Base-by-base conservation (phyloP, 345 rosid species). In the Citrus mangshanensis region DNA sequence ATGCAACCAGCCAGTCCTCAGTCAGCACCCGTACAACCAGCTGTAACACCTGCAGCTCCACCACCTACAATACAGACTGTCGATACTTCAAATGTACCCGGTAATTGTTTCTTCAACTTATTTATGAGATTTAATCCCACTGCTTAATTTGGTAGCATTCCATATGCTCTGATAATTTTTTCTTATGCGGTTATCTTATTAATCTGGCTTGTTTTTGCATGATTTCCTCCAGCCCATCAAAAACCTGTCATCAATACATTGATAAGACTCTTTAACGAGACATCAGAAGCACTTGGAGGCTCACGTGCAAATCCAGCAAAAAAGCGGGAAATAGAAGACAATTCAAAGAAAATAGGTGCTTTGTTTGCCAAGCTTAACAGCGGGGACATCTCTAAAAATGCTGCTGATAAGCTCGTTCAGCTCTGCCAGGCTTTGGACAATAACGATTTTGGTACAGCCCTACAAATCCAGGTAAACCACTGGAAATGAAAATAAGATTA, bases 251-350 rank as follows among this genome's bases (percentile, higher is more conserved):
- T 93, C 74, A 77, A 85, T 69, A 93, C 98, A 37, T 81, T 97
- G 89, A 89, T 94, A 24, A 91, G 98, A 88, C 94, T 97, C n/a
- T 97, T 87, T 83, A 89, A 88, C 16, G 98, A 97, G 97, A 94
- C 99, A 78, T 89, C 98, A 40, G 97, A 94, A 81, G 97, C 97
- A 69, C 77, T 91, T 82, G 99, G 99, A 77, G 99, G 98, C 28
- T 63, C 95, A 59, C 98, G 96, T 80, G 98, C 98, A 81, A 93
- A 91, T 83, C 90, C 93, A n/a, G 88, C 89, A 18, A 92, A 85
- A 88, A 94, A 90, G 85, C 97, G 98, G 21, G 98, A 97, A 89
- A 97, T 94, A 78, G 99, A 94, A 82, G 99, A 97, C 77, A 94
- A 92, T 84, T 94, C 99, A 62, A 90, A 78, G 86, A 97, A 92